A percentile compares a stretch with the other conserved stretches of the same genome.
Conservation (phyloP, 2,329 filamentous ascomycete species). For the Penicillium occitanis region DNA sequence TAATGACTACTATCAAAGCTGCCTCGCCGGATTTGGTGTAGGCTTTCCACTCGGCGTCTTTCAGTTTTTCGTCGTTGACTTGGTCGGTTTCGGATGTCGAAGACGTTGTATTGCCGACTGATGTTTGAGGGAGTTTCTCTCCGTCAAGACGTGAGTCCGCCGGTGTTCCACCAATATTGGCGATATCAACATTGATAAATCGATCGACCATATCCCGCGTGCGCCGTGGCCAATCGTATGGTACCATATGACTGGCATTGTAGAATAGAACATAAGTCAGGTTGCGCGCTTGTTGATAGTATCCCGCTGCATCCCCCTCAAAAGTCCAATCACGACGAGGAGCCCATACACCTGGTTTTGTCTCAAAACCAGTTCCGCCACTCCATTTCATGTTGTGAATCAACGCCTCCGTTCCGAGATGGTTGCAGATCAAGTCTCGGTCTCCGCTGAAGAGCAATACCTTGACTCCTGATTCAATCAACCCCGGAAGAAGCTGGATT, state of each 20-base stretch:
- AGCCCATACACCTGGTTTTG: constrained; percentile 81
- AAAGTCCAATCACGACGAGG: constrained; percentile 94
- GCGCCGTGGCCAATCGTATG: constrained; percentile 84
- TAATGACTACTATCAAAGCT: constrained; percentile 75
- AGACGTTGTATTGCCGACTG: constrained; percentile 70
- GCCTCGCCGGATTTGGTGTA: constrained; percentile 86
- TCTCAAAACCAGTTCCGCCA: constrained; percentile 85
- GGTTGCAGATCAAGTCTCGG: constrained; percentile 95
- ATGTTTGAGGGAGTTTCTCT: constrained; percentile 75
- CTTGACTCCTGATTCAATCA: constrained; percentile 71
- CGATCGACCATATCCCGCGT: constrained; percentile 95
- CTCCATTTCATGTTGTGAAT: constrained; percentile 92
- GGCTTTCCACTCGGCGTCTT: constrained; percentile 82
- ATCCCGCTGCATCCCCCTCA: constrained; percentile 80
- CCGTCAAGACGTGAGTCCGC: constrained; percentile 80
- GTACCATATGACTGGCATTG: constrained; percentile 97
- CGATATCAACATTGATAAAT: constrained; percentile 91
- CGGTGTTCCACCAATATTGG: constrained; percentile 76
- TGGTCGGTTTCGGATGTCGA: constrained; percentile 56
- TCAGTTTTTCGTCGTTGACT: constrained; percentile 70
- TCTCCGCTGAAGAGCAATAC: constrained; percentile 89
- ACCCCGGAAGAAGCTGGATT: constrained; percentile 69
- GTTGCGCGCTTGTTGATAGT: constrained; percentile 93
- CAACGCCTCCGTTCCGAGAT: constrained; percentile 86
- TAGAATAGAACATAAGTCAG: constrained; percentile 94